Evolutionary conservation across 148 eudicot genomes (phyloP).

Genomic region (Rhododendron simsii): DNA sequence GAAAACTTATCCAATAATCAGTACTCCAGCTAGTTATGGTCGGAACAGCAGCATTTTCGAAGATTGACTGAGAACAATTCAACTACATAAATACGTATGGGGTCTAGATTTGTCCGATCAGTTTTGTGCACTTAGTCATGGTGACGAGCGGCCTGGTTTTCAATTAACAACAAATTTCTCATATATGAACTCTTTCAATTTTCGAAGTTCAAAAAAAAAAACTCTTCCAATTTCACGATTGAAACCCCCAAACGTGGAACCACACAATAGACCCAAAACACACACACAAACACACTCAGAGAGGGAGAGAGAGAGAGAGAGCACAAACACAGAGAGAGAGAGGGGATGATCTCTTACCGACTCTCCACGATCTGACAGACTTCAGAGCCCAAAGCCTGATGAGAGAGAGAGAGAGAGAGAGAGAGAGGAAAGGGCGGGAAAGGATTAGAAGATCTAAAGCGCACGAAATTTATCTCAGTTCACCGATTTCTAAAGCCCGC

Average conservation of each 20-base stretch:
- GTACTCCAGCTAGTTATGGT: neutral
- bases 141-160: neutral
- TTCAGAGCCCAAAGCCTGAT: too few species aligned
- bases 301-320: too few species aligned
- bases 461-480: too few species aligned
- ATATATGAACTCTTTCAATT: neutral
- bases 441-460: too few species aligned
- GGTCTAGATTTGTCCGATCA: neutral
- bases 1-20: neutral
- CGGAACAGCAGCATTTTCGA: neutral
- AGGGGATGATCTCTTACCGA: too few species aligned
- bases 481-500: too few species aligned
- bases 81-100: neutral
- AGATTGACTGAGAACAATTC: neutral
- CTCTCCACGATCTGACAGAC: too few species aligned
- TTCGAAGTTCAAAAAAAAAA: neutral
- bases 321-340: too few species aligned
- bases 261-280: neutral
- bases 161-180: neutral
- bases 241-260: neutral
- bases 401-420: too few species aligned
- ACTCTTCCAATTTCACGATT: neutral
- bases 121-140: neutral
- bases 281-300: too few species aligned
- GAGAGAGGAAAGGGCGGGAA: too few species aligned